A percentile compares a stretch with the other conserved stretches of the same genome.
Evolutionary conservation across 331 rosid genomes (phyloP).

Genomic region (Prunus yedoensis): DNA sequence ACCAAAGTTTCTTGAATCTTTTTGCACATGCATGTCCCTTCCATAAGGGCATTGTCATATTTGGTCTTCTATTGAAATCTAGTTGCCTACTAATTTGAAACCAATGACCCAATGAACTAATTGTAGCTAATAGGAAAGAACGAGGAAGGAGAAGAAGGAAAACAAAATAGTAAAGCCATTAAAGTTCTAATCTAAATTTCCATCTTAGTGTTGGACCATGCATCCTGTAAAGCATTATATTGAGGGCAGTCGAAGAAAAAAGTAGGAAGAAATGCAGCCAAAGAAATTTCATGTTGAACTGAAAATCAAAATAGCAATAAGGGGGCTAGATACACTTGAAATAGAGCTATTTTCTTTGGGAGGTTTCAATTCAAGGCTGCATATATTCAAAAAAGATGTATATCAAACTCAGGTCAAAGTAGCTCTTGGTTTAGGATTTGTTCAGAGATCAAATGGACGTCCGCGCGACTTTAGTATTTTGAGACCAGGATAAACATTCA

Average conservation of each 20-base stretch:
- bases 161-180: neutral
- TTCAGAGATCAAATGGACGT: neutral
- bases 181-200: neutral
- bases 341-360: neutral
- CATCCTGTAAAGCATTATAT: neutral
- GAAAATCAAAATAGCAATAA: neutral
- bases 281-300: slow-evolving; percentile 3
- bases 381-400: neutral
- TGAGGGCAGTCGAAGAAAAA: neutral
- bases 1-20: no score
- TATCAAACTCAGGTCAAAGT: neutral
- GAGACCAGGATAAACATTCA: neutral
- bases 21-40: no score
- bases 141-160: neutral
- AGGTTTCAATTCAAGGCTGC: neutral
- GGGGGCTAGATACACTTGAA: neutral
- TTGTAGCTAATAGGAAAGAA: neutral
- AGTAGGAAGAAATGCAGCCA: neutral
- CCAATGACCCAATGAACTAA: slow-evolving; percentile 1
- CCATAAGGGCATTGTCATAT: no score
- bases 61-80: no score
- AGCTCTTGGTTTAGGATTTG: neutral
- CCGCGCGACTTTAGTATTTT: neutral
- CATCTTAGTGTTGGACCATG: slow-evolving; percentile 1
- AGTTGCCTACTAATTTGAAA: neutral